These are phyloP conservation scores for Thielaviopsis euricoi DNA, from an alignment of 2,329 filamentous ascomycete genomes.

Conservation along the genomic window DNA sequence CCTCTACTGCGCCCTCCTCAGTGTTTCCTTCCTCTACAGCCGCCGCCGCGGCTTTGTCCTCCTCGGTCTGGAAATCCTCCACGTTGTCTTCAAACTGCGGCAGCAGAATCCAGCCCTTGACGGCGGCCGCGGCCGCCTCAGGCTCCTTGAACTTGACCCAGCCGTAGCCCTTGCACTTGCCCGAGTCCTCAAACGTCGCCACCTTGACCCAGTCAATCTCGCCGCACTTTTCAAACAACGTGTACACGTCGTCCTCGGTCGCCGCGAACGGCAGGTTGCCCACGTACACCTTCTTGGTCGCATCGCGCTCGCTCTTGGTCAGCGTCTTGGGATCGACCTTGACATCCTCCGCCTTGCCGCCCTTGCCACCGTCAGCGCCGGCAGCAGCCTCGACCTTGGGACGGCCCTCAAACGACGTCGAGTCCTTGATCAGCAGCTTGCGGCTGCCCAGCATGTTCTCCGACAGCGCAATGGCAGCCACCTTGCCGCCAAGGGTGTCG, in stretches of 20 bases:
- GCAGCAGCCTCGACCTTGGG: slow-evolving; percentile 26
- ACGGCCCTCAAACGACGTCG: slow-evolving; percentile 78
- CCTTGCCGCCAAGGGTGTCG: slow-evolving; percentile 46
- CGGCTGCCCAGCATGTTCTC: slow-evolving; percentile 65
- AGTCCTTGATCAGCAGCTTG: slow-evolving; percentile 81
- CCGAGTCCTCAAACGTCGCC: slow-evolving; percentile 89
- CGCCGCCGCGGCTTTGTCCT: slow-evolving; percentile 19
- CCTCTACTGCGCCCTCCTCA: slow-evolving; percentile 24
- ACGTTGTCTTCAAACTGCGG: slow-evolving; percentile 47
- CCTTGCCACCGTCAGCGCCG: slow-evolving; percentile 16
- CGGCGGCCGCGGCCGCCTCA: slow-evolving; percentile 49
- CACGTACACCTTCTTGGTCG: slow-evolving; percentile 74
- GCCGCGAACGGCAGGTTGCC: slow-evolving; percentile 76
- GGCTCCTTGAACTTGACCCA: slow-evolving; percentile 85
- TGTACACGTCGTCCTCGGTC: slow-evolving; percentile 62
- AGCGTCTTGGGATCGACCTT: slow-evolving; percentile 18
- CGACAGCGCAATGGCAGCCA: slow-evolving; percentile 70
- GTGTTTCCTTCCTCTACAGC: slow-evolving; percentile 28
- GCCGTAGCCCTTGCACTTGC: slow-evolving; percentile 94
- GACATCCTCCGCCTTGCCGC: slow-evolving; percentile 13
- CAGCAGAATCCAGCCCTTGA: slow-evolving; percentile 65
- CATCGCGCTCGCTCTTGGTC: slow-evolving; percentile 31
- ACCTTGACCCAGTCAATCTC: slow-evolving; percentile 69
- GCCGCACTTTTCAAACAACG: slow-evolving; percentile 76
- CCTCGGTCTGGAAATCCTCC: slow-evolving; percentile 36